These are phyloP conservation scores for Calendula officinalis DNA, from an alignment of 129 eudicot genomes.

Conservation along the genomic window DNA sequence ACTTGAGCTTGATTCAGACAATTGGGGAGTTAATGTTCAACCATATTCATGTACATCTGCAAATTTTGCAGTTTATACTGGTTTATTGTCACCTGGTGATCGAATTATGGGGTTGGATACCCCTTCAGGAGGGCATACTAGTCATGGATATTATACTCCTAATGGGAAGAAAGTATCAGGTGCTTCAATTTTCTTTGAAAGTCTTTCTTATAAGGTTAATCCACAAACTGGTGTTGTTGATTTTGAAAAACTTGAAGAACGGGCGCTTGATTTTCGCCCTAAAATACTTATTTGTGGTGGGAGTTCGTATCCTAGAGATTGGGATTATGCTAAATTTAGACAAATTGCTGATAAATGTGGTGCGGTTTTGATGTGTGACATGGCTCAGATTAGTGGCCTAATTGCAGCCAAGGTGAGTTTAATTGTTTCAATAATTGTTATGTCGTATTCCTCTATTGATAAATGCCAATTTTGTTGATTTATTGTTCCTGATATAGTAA, in stretches of 20 bases:
- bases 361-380: conserved; percentile 89
- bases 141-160: conserved; percentile 87
- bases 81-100: conserved; percentile 74
- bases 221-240: conserved; percentile 81
- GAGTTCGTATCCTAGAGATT: conserved; percentile 91
- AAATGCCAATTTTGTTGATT: background rate
- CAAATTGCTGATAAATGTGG: conserved; percentile 95
- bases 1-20: conserved; percentile 62
- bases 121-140: conserved; percentile 83
- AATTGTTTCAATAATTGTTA: conserved; percentile 3
- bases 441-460: background rate
- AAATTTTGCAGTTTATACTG: conserved; percentile 92
- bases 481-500: background rate
- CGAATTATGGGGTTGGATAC: conserved; percentile 95
- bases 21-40: conserved; percentile 96
- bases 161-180: conserved; percentile 91
- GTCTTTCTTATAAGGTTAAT: conserved; percentile 79
- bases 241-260: conserved; percentile 88
- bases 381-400: conserved; percentile 98
- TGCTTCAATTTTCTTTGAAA: conserved; percentile 92
- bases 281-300: conserved; percentile 97
- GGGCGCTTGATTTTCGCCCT: conserved; percentile 88
- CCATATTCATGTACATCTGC: conserved; percentile 95
- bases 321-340: conserved; percentile 85
- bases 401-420: conserved; percentile 84